Evolutionary conservation across 495 filamentous ascomycete species (phyloP), one percentile per base, ranked within the genome.

Genomic region (Platismatia glauca): DNA sequence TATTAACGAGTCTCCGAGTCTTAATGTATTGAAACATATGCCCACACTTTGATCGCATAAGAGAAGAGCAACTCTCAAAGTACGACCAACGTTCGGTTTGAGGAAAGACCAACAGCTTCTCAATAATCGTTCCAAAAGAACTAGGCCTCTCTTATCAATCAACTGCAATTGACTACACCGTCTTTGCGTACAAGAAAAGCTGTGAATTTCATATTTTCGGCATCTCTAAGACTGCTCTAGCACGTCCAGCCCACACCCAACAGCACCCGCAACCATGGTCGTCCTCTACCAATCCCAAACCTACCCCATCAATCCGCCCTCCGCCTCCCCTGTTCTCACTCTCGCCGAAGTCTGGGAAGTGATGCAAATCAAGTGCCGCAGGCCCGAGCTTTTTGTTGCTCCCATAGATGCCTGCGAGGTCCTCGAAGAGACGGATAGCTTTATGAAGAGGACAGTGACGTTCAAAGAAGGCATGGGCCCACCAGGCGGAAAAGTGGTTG

Each of bases 381-480:
- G 71, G 35, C 78, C 81, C 35, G 75, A 83, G 56, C 74, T 75
- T 58, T 84, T 84, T 63, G 74, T 84, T 20, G 67, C 76, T 7
- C 74, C 73, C 24, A 83, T 84, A 59, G 65, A 71, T 53, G 68
- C 68, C 15, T 78, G 77, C 18, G 71, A 73, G 7, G 77, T 72
- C 0, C 44, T 71, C 7, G 65, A 70, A 60, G 66, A 71, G 38
- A 63, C 41, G 16, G 37, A 65, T 11, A 60, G 31, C 29, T 62
- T 67, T n/a, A 58, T 70, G 50, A 61, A 65, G 43, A 62, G 67
- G 35, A 27, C 20, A 31, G 67, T 71, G 27, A 65, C 65, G 20
- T 67, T 71, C 31, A 70, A 71, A 43, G 75, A 81, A 35, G 71
- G 71, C 29, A 58, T 60, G 53, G 70, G 73, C 69, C 65, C 67